Conservation (phyloP, 257 asterid species). For the Paraleonurus japonicus region DNA sequence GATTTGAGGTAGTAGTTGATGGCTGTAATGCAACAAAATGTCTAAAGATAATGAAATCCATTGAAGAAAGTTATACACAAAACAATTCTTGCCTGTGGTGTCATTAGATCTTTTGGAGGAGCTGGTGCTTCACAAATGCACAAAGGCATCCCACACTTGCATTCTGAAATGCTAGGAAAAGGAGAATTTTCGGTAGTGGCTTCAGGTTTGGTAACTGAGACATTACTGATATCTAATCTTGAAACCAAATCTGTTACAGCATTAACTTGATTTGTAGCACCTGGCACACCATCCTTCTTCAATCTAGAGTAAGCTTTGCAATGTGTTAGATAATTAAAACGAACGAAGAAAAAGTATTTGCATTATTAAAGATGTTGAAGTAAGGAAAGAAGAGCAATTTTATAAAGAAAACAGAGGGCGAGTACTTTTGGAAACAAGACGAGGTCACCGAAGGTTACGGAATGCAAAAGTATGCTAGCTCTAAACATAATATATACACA, state of each 20-base stretch:
- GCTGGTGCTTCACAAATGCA: conserved; percentile 95
- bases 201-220: conserved; percentile 45
- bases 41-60: conserved; percentile 24
- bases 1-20: conserved; percentile 42
- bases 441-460: conserved; percentile 3
- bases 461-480: conserved; percentile 1
- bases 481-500: conserved; percentile 15
- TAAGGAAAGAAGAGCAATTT: not conserved
- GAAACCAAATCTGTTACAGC: conserved; percentile 64
- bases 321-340: not conserved
- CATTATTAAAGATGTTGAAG: conserved; percentile 4
- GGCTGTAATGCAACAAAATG: conserved; percentile 42
- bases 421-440: not conserved
- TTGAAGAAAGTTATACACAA: conserved; percentile 15
- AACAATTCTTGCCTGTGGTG: conserved; percentile 49
- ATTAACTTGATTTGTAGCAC: conserved; percentile 55
- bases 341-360: not conserved
- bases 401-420: no score
- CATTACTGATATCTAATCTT: conserved; percentile 55
- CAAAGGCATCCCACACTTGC: conserved; percentile 99
- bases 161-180: conserved; percentile 46
- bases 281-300: conserved; percentile 45
- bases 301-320: conserved; percentile 36
- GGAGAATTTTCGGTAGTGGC: conserved; percentile 40
- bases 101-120: conserved; percentile 44